A percentile compares a stretch with the other conserved stretches of the same genome.
Conservation (phyloP, 2,329 filamentous ascomycete species). For the Incumbomyces delicatus region DNA sequence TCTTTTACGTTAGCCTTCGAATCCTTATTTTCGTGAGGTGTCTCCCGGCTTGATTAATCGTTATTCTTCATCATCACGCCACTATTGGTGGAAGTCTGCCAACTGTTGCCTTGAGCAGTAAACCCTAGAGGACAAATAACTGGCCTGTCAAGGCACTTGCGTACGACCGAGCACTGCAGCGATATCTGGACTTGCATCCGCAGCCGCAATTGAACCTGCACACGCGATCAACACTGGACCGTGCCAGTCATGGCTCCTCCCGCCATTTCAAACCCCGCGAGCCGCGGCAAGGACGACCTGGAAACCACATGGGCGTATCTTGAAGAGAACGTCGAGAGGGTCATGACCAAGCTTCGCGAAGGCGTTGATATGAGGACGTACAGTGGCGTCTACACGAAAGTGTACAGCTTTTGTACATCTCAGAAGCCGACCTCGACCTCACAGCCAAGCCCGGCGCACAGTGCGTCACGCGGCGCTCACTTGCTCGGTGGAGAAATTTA, state of each 20-base stretch:
- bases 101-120: too few species aligned
- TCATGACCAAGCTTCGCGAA: constrained; percentile 85
- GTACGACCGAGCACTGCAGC: too few species aligned
- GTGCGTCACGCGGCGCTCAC: constrained; percentile 59
- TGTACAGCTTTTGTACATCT: constrained; percentile 98
- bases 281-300: constrained; percentile 40
- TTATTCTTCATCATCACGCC: too few species aligned
- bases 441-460: constrained; percentile 30
- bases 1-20: too few species aligned
- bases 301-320: constrained; percentile 74
- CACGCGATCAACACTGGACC: too few species aligned
- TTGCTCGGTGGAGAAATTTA: constrained; percentile 94
- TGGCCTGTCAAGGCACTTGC: too few species aligned
- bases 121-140: too few species aligned
- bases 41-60: too few species aligned
- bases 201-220: too few species aligned
- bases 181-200: too few species aligned
- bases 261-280: constrained; percentile 14
- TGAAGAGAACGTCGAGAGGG: constrained; percentile 75
- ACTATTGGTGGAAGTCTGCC: too few species aligned
- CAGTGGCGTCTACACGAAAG: constrained; percentile 51
- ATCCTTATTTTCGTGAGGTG: not conserved
- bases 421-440: constrained; percentile 69
- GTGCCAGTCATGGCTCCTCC: constrained; percentile 13
- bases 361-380: constrained; percentile 82